phyloP scores from a whole-genome alignment of 176 grass and related monocot species.

The Metroxylon sagu region DNA sequence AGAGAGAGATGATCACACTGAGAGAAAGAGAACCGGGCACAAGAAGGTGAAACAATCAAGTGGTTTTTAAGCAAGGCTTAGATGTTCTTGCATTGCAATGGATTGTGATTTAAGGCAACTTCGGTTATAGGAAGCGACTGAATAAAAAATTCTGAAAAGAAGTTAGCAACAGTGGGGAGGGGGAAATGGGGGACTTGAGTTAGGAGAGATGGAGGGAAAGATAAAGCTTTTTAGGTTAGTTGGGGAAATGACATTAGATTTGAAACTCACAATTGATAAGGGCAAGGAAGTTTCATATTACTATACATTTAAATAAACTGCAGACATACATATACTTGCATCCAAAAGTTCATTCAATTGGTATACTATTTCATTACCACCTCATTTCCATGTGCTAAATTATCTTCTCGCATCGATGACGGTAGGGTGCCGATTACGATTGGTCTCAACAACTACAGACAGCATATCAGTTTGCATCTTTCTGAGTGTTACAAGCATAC shows the following conservation, averaged over 20 bases:
- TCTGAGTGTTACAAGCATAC: too few relatives aligned
- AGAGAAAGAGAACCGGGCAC: neutral
- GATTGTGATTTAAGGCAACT: constrained; percentile 67
- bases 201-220: constrained; percentile 19
- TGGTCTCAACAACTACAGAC: too few relatives aligned
- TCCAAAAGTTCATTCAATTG: neutral
- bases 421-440: too few relatives aligned
- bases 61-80: constrained; percentile 54
- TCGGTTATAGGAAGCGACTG: constrained; percentile 16
- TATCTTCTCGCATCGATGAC: too few relatives aligned
- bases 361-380: neutral
- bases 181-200: constrained; percentile 1
- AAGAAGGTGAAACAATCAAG: constrained; percentile 45
- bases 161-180: constrained; percentile 1
- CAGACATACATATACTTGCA: too few relatives aligned
- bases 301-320: too few relatives aligned
- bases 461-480: too few relatives aligned
- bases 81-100: constrained; percentile 27
- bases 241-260: constrained; percentile 28
- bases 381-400: neutral
- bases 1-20: neutral
- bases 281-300: too few relatives aligned
- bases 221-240: constrained; percentile 22
- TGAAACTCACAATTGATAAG: neutral
- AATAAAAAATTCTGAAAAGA: constrained; percentile 25